Conservation (phyloP, 1,139 yeast genomes). For the Yarrowia galli region DNA sequence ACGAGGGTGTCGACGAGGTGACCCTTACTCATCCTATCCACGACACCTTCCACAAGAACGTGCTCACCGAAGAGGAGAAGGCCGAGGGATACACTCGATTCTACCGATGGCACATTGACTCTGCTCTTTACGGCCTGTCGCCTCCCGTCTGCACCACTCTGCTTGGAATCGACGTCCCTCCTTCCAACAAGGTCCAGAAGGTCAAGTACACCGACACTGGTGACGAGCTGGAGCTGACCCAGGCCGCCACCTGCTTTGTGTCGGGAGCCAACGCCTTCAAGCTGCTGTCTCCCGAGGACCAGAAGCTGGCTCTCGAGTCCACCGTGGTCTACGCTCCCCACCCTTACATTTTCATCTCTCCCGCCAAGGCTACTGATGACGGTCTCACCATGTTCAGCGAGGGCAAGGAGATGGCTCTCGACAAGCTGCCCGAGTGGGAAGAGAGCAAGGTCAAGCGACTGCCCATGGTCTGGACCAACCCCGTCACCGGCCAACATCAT, state of each 20-base stretch:
- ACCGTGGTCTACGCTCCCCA: constrained; percentile 89
- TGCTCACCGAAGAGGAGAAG: constrained; percentile 67
- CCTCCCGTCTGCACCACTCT: constrained; percentile 88
- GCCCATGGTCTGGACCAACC: constrained; percentile 92
- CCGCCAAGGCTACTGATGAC: constrained; percentile 81
- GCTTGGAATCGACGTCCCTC: constrained; percentile 81
- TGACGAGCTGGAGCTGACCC: constrained; percentile 69
- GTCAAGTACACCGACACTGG: constrained; percentile 73
- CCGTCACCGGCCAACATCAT: constrained; percentile 82
- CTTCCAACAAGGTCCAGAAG: constrained; percentile 51
- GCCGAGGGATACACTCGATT: constrained; percentile 72
- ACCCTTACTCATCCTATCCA: constrained; percentile 82
- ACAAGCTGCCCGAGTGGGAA: constrained; percentile 82
- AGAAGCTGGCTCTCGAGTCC: constrained; percentile 74
- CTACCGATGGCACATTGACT: constrained; percentile 93
- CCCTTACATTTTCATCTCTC: constrained; percentile 83
- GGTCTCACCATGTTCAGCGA: constrained; percentile 87
- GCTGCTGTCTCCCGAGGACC: constrained; percentile 68
- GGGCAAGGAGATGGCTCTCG: constrained; percentile 70
- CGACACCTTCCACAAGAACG: constrained; percentile 73
- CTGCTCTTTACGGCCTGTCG: constrained; percentile 81
- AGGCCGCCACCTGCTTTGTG: constrained; percentile 88
- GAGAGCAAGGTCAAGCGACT: constrained; percentile 72
- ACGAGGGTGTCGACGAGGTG: constrained; percentile 74
- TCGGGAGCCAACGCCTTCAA: constrained; percentile 81